Base-by-base conservation (phyloP, 1,284 basidiomycete species). In the Pseudozyma thailandica region DNA sequence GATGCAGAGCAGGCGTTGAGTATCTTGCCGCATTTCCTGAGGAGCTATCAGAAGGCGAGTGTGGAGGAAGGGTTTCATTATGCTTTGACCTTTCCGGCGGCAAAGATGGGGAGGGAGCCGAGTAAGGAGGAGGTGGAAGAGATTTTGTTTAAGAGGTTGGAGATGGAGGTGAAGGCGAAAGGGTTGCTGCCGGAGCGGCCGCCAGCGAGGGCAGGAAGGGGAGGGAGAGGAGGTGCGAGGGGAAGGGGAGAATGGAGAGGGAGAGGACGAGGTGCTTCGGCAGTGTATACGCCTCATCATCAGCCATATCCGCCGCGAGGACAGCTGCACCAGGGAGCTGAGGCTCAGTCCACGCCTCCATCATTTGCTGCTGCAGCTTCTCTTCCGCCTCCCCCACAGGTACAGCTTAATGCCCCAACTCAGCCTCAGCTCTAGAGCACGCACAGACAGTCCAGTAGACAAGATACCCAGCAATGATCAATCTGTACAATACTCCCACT, bases 61-160 rank as follows among this genome's bases (percentile, higher is more conserved):
- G 27, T 42, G 6, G 50, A 66, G 18, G 69, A 72, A 52, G 69
- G 69, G 0, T 72, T 66, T 21, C 27, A 66, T 6, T 63, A 66
- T n/a, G 58, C 52, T 30, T n/a, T 72, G 25, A 44, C 50, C n/a
- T 58, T 42, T 16, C 59, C 58, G 6, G 61, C 63, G 18, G 50
- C 47, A 4, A 52, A 51, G 15, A 52, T 72, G 50, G 45, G 50
- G 20, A 52, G 13, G 31, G 33, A 59, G 21, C 59, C 63, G 27
- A 54, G 49, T 26, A 20, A 18, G 38, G 45, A 46, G 7, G 50
- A 66, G 52, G 50, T 66, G 23, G 31, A 50, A 12, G 38, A 23
- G 25, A 55, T 64, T 6, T 35, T 72, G 47, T 50, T 65, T 10
- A 37, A 51, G 12, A 48, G 51, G 27, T 30, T 72, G 35, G 30